Evolutionary conservation across 352 stramenopile species (phyloP), one percentile per base, ranked within the genome.

Genomic region (Globisporangium nodosum): DNA sequence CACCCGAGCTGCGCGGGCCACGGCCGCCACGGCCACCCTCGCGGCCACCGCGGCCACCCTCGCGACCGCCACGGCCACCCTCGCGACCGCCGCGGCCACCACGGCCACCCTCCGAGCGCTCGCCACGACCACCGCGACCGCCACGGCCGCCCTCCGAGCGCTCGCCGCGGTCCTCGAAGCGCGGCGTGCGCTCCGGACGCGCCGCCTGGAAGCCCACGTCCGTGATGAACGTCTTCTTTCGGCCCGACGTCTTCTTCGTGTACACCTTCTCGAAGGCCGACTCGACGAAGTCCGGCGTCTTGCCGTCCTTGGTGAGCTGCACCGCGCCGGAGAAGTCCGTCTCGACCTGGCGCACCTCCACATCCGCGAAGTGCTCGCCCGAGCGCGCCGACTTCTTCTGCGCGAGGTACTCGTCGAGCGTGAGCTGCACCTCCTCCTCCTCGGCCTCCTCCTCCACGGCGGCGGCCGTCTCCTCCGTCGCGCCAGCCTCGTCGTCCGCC

Each of bases 181-280:
- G 73, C 27, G 59, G 59, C 8, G 59, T 40, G 59, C 74, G 85
- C 68, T 92, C 78, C 46, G 71, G 74, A 64, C 83, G 82, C 64
- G 86, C 68, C 49, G 71, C 72, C 69, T 82, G 75, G 75, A 90
- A 93, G 56, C 78, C 88, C 56, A 97, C 76, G 66, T 94, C 86
- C 51, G 90, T 90, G 65, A 95, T 76, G 69, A 96, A 47, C 69
- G 97, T 73, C 77, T 96, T 91, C 85, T 98, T 98, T 68, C 89
- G 91, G 61, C 81, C 87, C 58, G 87, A 92, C 56, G 91, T 97
- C 87, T 98, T 98, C 66, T 97, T 93, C 70, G 94, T 92, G 82
- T 97, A 98, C 63, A 97, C 89, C 78, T 98, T 96, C 66, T 97
- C 85, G 72, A 81, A 94, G 70, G 87, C 76, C 49, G 85, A 70